These are phyloP conservation scores for Acanthamoeba culbertsoni DNA, from an alignment of 208 protist genomes.

Conservation along the genomic window DNA sequence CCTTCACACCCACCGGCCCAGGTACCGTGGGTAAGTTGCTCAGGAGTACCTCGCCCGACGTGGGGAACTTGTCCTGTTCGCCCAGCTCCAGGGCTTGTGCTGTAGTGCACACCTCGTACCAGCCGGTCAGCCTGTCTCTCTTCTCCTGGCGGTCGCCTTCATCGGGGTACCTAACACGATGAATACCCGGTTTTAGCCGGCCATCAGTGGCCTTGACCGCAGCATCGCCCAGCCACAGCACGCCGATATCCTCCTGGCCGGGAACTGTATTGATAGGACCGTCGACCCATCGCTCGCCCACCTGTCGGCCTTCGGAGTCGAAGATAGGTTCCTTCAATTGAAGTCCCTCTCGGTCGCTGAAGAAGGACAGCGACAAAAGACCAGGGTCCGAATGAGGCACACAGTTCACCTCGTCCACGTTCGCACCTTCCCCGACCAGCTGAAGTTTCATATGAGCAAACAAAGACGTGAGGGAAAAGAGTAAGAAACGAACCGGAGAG, in stretches of 20 bases:
- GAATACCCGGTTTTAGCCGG: not conserved
- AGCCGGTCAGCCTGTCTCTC: not conserved
- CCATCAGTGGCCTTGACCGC: not conserved
- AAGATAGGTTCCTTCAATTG: not conserved
- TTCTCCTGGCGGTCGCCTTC: not conserved
- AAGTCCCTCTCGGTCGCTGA: not conserved
- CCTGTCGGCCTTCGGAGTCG: not conserved
- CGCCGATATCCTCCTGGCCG: not conserved
- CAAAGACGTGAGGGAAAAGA: not conserved
- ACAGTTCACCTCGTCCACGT: not conserved
- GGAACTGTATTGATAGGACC: not conserved
- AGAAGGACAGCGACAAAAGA: not conserved
- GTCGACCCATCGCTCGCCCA: not conserved
- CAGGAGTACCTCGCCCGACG: not conserved
- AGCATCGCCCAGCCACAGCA: not conserved
- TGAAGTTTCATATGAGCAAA: not conserved
- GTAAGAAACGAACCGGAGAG: not conserved
- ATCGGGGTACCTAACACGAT: too few species aligned
- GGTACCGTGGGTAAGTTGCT: not conserved
- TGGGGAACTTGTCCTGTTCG: not conserved
- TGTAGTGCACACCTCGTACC: not conserved
- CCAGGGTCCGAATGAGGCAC: too few species aligned
- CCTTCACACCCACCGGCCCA: not conserved
- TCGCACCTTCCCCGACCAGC: not conserved
- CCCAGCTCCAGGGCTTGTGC: not conserved